Conservation (phyloP, 164 flowering plant genomes). For the Amborella trichopoda region DNA sequence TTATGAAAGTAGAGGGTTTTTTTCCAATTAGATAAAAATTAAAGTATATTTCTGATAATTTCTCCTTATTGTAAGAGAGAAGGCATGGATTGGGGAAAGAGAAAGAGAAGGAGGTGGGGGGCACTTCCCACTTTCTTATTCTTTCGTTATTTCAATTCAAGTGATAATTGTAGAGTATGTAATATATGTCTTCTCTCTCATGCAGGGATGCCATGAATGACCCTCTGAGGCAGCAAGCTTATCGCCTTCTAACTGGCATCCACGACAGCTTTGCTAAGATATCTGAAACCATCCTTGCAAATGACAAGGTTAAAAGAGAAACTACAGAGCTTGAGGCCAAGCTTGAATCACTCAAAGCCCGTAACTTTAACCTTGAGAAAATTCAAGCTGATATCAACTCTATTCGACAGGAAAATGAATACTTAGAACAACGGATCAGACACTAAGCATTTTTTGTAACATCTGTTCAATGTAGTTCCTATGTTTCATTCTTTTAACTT, state of each 20-base stretch:
- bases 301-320: constrained; percentile 57
- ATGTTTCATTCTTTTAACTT: not conserved
- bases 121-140: not conserved
- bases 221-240: constrained; percentile 50
- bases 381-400: constrained; percentile 61
- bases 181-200: not conserved
- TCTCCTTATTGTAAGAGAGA: not conserved
- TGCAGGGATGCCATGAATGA: constrained; percentile 82
- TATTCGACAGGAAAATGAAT: constrained; percentile 51
- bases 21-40: not conserved
- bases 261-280: constrained; percentile 66
- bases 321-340: constrained; percentile 56
- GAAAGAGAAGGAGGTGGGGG: not conserved
- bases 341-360: constrained; percentile 35
- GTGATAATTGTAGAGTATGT: not conserved
- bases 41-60: not conserved
- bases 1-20: too few relatives aligned
- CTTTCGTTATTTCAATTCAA: not conserved
- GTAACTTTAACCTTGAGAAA: constrained; percentile 33
- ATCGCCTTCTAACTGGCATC: constrained; percentile 53
- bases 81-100: not conserved
- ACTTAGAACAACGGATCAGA: constrained; percentile 23
- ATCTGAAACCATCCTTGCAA: constrained; percentile 47
- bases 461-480: too few relatives aligned
- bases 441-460: too few relatives aligned